Evolutionary conservation across 108 stramenopile genomes (phyloP), one percentile per base, ranked within the genome.

Genomic region (Pseudonitzschia pungens): DNA sequence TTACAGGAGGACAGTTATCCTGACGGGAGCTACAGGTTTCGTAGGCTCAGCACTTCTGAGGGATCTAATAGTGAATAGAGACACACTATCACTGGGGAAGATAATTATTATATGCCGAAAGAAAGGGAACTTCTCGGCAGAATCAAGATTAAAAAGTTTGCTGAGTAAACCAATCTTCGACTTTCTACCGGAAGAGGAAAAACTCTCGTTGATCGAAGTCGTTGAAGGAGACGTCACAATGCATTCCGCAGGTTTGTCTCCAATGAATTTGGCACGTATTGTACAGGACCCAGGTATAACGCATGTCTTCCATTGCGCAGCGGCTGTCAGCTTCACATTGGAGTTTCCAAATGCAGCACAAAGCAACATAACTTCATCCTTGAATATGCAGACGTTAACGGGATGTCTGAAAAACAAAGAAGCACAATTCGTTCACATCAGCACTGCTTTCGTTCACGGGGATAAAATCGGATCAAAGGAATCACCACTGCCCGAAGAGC

Each of bases 371-470:
- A 77, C 91, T 15, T 89, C 92, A 6, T 63, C 90, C 6, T 70
- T 93, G 51, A 80, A 81, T 67, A 72, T 93, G 76, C 89, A 88
- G 65, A 12, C 40, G 16, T 74, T 92, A 27, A 80, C 88, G 16
- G 77, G 77, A 41, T 32, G 57, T 15, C 65, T 94, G 24, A 57
- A 55, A 21, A 77, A 69, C 58, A 78, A 68, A 65, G 72, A 71
- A 21, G 88, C 78, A 10, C 82, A 81, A 67, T 93, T 89, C 66
- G 85, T 92, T 27, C 88, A 95, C 69, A 80, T 96, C 55, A 93
- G 92, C 73, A 96, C 94, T 6, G 90, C 94, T 27, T 96, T 96
- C 70, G 89, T 96, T 36, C 94, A 96, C 71, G 94, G 94, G 48
- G 80, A 70, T 22, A 62, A 55, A 12, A 88, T 83, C 27, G 91